Percentiles rank a stretch among this genome's conserved stretches.
Evolutionary conservation across 1,284 basidiomycete species (phyloP).

Genomic region (Vanrija pseudolonga): DNA sequence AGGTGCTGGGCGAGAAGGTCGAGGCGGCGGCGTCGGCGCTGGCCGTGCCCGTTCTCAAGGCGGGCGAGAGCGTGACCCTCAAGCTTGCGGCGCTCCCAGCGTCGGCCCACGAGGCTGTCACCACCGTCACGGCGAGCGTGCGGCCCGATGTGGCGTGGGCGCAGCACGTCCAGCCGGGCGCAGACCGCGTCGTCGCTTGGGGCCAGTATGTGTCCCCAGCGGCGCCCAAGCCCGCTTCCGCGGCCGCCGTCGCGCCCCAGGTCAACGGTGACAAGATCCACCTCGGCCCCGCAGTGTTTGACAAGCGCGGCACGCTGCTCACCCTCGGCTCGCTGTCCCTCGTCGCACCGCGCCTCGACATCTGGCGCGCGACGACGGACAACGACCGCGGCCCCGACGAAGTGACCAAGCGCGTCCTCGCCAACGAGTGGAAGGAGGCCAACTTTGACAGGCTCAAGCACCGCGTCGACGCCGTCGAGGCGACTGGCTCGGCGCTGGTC

Average conservation of each 20-base stretch:
- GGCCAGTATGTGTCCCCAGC: neutral
- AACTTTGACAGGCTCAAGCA: neutral
- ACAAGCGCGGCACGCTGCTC: neutral
- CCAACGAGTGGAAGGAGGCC: neutral
- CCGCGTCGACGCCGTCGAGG: constrained; percentile 1
- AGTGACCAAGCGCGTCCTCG: neutral
- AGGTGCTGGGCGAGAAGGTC: neutral
- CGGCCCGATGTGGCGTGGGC: constrained; percentile 3
- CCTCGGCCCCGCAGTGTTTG: constrained; percentile 15
- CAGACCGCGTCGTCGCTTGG: constrained; percentile 9
- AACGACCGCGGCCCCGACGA: constrained; percentile 8
- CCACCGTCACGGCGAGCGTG: neutral
- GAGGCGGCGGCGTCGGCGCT: neutral
- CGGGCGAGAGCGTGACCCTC: neutral
- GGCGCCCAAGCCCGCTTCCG: neutral
- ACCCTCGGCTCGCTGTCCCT: neutral
- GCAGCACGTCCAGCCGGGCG: neutral
- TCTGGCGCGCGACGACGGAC: constrained; percentile 19
- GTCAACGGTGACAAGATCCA: neutral
- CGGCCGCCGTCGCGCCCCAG: neutral
- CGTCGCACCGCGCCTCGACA: constrained; percentile 3
- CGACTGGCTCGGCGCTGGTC: neutral
- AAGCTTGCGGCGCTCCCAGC: too few relatives aligned
- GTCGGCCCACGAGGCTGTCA: neutral
- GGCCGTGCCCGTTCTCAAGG: neutral